Evolutionary conservation across 164 flowering plant genomes (phyloP), one percentile per base, ranked within the genome.

Genomic region (Macadamia integrifolia): DNA sequence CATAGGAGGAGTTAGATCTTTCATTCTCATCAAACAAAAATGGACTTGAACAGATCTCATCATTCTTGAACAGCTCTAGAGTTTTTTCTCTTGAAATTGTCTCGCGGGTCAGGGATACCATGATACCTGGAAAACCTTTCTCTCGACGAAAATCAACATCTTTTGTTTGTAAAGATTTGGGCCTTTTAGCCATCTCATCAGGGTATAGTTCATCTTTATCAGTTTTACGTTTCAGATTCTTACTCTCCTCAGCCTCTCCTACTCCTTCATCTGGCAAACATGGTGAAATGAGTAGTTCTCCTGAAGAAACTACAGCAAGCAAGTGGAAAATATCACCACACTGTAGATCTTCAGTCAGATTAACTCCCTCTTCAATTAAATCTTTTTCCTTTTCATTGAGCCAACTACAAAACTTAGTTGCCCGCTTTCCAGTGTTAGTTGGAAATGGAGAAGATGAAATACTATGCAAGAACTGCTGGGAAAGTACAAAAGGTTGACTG

Each of bases 51-150:
- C 61, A 50, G 65, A 48, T 68, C 10, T 63, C 64, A 43, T 62
- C 75, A 66, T 43, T 61, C 71, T 66, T 69, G 78, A 67, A 72
- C 29, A 81, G 66, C 6, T 83, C 83, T 53, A 88, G 6, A 62
- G 79, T 69, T 62, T 76, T 72, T 15, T 73, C 62, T 66, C 65
- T 72, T 10, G 81, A 72, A 65, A 88, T 56, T 66, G 71, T 44
- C 31, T 78, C 77, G 73, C 82, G 85, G 44, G 56, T 72, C 18
- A 89, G 31, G 46, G 80, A 81, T 58, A 95, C 75, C 76, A 63
- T 74, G 60, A 95, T 84, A 62, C 97, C 96, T 53, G 98, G 96
- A 81, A 95, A 95, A 55, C 98, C 99, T 78, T 95, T 94, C 72
- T 81, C 91, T 59, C 88, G 77, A 8, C 99, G 89, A 57, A 83